These are phyloP conservation scores for Dipodascus geniculatus DNA, from an alignment of 805 yeast species.

Conservation along the genomic window DNA sequence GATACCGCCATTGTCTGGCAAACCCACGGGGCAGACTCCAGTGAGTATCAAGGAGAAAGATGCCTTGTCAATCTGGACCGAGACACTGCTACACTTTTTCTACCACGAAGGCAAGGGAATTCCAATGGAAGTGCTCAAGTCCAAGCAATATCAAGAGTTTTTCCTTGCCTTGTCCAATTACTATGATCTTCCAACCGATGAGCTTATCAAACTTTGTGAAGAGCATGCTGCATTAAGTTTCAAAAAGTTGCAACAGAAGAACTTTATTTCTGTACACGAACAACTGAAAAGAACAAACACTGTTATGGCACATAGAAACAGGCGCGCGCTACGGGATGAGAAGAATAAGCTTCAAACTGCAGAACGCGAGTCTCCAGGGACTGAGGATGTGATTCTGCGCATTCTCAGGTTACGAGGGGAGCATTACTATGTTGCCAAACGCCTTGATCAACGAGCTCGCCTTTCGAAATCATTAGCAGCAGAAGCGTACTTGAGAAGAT, in stretches of 20 bases:
- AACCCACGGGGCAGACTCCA: constrained; percentile 29
- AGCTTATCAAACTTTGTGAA: constrained; percentile 47
- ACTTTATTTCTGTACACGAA: constrained; percentile 31
- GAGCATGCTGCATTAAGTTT: constrained; percentile 43
- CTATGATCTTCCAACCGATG: constrained; percentile 40
- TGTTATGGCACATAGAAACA: constrained; percentile 60
- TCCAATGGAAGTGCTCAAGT: constrained; percentile 48
- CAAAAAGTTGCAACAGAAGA: constrained; percentile 37
- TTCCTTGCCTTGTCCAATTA: constrained; percentile 51
- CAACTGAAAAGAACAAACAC: constrained; percentile 53
- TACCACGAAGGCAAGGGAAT: constrained; percentile 78
- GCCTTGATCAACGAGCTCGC: constrained; percentile 51
- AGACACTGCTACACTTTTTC: constrained; percentile 61
- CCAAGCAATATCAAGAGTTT: constrained; percentile 46
- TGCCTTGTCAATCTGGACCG: constrained; percentile 59
- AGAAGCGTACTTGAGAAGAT: constrained; percentile 21
- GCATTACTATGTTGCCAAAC: constrained; percentile 41
- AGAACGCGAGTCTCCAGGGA: constrained; percentile 32
- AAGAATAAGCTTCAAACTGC: constrained; percentile 36
- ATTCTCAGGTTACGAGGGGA: constrained; percentile 58
- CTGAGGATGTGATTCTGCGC: constrained; percentile 63
- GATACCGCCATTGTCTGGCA: constrained; percentile 51
- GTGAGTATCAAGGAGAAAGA: constrained; percentile 52
- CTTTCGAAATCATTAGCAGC: constrained; percentile 44
- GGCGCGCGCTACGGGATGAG: constrained; percentile 38